Conservation (phyloP, 2,329 filamentous ascomycete genomes). For the Fusarium sp. region DNA sequence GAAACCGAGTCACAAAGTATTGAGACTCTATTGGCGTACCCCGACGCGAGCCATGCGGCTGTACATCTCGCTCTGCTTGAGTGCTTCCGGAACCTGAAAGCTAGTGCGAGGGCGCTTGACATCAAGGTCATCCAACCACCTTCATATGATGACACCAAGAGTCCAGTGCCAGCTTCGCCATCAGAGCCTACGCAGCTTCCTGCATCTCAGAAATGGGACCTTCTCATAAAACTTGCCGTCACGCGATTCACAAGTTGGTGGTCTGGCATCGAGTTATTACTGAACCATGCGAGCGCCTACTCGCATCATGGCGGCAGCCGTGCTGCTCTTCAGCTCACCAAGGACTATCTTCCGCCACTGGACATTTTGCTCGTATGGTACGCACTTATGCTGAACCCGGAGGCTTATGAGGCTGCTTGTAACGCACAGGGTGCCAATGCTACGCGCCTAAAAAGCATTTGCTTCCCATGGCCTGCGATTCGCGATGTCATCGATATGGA, state of each 20-base stretch:
- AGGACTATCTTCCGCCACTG: slow-evolving; percentile 21
- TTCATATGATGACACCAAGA: background rate
- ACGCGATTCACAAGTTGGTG: slow-evolving; percentile 24
- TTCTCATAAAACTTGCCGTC: slow-evolving; percentile 17
- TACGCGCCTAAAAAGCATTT: slow-evolving; percentile 6
- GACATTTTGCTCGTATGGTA: slow-evolving; percentile 29
- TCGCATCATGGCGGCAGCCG: slow-evolving; percentile 12
- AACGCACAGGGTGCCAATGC: background rate
- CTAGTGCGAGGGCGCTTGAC: slow-evolving; percentile 7
- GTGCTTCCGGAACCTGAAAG: slow-evolving; percentile 16
- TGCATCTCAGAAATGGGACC: slow-evolving; percentile 21
- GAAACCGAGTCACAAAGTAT: background rate
- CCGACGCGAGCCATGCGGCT: slow-evolving; percentile 22
- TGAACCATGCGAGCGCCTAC: slow-evolving; percentile 14
- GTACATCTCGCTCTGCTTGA: slow-evolving; percentile 25
- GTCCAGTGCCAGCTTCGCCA: background rate
- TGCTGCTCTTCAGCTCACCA: slow-evolving; percentile 15
- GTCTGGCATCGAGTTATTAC: slow-evolving; percentile 19
- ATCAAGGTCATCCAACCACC: slow-evolving; percentile 2
- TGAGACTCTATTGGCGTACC: slow-evolving; percentile 3
- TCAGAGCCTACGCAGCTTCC: background rate
- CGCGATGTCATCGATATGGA: slow-evolving; percentile 24
- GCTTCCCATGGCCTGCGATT: slow-evolving; percentile 27
- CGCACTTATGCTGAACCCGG: slow-evolving; percentile 1
- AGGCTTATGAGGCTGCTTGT: slow-evolving; percentile 12